phyloP scores from a whole-genome alignment of 257 asterid genomes.

The Jacaranda copaia region DNA sequence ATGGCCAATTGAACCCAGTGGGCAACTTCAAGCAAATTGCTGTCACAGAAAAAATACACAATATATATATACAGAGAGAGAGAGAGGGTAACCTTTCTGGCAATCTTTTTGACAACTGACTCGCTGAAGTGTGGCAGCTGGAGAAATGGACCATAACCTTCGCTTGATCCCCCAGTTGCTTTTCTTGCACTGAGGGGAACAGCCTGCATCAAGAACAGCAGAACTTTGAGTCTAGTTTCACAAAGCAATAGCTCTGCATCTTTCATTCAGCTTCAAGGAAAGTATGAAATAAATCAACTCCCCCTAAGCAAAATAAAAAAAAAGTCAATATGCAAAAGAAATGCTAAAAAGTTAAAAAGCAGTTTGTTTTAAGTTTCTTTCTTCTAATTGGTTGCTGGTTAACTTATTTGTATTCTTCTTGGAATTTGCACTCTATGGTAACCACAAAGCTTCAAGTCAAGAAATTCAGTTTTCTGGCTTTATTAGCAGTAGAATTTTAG shows the following conservation, averaged over 20 bases:
- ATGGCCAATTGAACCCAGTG: conserved; percentile 4
- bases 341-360: background rate
- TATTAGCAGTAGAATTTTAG: background rate
- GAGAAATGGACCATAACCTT: conserved; percentile 94
- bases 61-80: background rate
- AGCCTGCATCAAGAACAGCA: conserved; percentile 63
- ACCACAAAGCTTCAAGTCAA: background rate
- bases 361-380: background rate
- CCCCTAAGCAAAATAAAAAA: conserved; percentile 15
- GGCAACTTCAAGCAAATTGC: background rate
- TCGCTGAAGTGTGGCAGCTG: conserved; percentile 98
- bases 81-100: conserved; percentile 77
- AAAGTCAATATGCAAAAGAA: background rate
- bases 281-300: conserved; percentile 22
- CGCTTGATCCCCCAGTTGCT: conserved; percentile 78
- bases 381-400: conserved; percentile 9
- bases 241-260: background rate
- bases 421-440: background rate
- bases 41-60: background rate
- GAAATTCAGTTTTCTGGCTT: background rate
- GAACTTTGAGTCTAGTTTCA: conserved; percentile 22
- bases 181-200: conserved; percentile 94
- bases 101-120: conserved; percentile 81
- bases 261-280: conserved; percentile 27
- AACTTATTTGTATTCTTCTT: background rate